A percentile compares a stretch with the other conserved stretches of the same genome.
These are phyloP conservation scores for Citrus mangshanensis DNA, from an alignment of 345 rosid species.

Conservation along the genomic window DNA sequence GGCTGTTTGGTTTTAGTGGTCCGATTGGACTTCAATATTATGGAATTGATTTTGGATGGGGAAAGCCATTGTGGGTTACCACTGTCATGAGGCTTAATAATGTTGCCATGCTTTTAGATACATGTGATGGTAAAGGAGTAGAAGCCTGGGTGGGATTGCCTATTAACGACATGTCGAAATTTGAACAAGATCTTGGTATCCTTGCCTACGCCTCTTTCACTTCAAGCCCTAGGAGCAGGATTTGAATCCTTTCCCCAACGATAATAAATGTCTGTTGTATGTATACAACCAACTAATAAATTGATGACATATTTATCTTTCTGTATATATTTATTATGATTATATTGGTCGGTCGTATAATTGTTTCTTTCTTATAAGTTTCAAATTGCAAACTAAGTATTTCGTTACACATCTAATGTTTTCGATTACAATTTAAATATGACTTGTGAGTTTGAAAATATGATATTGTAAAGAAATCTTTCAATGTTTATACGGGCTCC, in stretches of 20 bases:
- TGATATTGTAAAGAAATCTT: too few species aligned
- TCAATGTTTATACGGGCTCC: too few species aligned
- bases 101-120: conserved; percentile 14
- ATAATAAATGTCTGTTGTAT: too few species aligned
- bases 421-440: too few species aligned
- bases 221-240: background rate
- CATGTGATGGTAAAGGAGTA: background rate
- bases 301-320: too few species aligned
- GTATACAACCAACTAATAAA: too few species aligned
- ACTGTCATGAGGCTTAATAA: conserved; percentile 5
- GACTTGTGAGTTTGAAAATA: too few species aligned
- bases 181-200: background rate
- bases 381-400: too few species aligned
- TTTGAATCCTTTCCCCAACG: background rate
- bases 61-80: conserved; percentile 3
- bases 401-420: too few species aligned
- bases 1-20: conserved; percentile 13
- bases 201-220: background rate
- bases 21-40: conserved; percentile 23
- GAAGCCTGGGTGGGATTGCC: background rate
- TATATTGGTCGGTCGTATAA: too few species aligned
- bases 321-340: too few species aligned
- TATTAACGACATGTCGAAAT: background rate
- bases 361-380: too few species aligned
- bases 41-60: conserved; percentile 27